Base-by-base conservation (phyloP, 495 filamentous ascomycete genomes). In the Tetracladium setigerum region DNA sequence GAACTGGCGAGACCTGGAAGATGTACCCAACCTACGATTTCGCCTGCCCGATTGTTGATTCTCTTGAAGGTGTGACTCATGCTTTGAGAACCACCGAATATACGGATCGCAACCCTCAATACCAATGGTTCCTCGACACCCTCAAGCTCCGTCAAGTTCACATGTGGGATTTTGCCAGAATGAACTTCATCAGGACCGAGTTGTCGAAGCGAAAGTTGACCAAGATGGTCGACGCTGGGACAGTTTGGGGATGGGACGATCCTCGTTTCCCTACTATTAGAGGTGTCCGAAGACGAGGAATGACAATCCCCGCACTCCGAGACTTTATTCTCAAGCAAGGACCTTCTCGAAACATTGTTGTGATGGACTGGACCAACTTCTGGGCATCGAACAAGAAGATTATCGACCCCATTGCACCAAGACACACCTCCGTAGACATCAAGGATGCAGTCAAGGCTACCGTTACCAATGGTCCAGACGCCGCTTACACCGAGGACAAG, bases 1-100 rank as follows among this genome's bases (percentile, higher is more conserved):
- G 92, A 37, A 97, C 91, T 7, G 91, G 91, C 33, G 71, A 71
- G 18, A 81, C 78, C 54, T 96, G 89, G 87, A 95, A 94, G 69
- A 83, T 94, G 55, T 97, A 97, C 71, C 91, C 91, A 0, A 96
- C 87, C 39, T 97, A 96, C 62, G 90, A 95, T 64, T 92, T 95
- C 59, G 84, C 83, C 51, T 95, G 88, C 65, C 92, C 94, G 12
- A 79, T 96, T 33, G 81, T 98, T 37, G 92, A 98, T 66, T 80
- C 81, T 19, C 66, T 90, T 54, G 90, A 97, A 67, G 89, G 89
- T 35, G 87, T 97, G 41, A 96, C 92, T 11, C 92, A 97, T 62
- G 92, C 92, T 22, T 77, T 98, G 42, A 80, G 94, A 53, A 95
- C 92, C 1, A 96, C 89, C 49, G 92, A 98, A 71, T 98, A 97